These are phyloP conservation scores for Phytophthora pisi DNA, from an alignment of 352 stramenopile genomes.

Conservation along the genomic window DNA sequence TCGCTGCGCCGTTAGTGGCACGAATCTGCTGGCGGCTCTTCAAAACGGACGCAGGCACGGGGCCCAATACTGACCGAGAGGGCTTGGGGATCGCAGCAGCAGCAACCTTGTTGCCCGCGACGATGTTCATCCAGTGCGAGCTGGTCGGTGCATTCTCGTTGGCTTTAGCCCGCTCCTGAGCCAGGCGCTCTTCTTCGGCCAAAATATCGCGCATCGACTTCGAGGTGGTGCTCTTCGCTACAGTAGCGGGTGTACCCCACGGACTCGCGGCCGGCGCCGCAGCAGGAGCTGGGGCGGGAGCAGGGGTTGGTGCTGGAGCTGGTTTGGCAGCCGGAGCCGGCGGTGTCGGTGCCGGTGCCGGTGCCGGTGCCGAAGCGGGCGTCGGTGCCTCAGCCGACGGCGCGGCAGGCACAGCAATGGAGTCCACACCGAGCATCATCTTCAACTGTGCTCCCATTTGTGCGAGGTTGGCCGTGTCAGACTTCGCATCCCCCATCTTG, in stretches of 20 bases:
- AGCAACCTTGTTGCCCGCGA: constrained; percentile 67
- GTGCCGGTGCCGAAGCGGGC: constrained; percentile 2
- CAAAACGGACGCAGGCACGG: constrained; percentile 79
- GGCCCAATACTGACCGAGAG: constrained; percentile 57
- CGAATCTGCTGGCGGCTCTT: constrained; percentile 76
- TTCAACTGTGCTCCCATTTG: constrained; percentile 88
- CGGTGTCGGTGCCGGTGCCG: constrained; percentile 9
- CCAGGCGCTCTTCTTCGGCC: constrained; percentile 81
- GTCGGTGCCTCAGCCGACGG: constrained; percentile 4
- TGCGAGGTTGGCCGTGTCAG: constrained; percentile 50
- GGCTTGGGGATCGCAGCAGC: constrained; percentile 57
- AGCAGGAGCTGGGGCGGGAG: constrained; percentile 19
- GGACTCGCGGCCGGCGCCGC: constrained; percentile 37
- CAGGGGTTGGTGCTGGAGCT: constrained; percentile 10
- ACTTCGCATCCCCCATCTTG: constrained; percentile 47
- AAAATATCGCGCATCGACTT: constrained; percentile 85
- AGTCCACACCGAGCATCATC: constrained; percentile 88
- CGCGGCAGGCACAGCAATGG: constrained; percentile 13
- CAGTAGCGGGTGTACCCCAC: constrained; percentile 52
- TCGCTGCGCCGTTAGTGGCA: constrained; percentile 40
- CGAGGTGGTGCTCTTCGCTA: constrained; percentile 30
- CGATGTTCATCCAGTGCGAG: constrained; percentile 88
- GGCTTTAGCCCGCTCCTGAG: constrained; percentile 63
- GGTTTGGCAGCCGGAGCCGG: constrained; percentile 8
- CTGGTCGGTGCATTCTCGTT: constrained; percentile 43